Evolutionary conservation across 345 rosid genomes (phyloP).

Genomic region (Citrus sinensis): DVS_A1.0 CM039165.1:36122001-36122500

Average conservation of each 20-base stretch:
- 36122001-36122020: neutral
- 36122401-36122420: neutral
- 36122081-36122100: neutral
- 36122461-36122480: neutral
- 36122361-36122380: neutral
- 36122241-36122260: conserved; percentile 12
- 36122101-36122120: neutral
- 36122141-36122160: conserved; percentile 32
- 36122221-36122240: conserved; percentile 15
- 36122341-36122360: conserved; percentile 11
- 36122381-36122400: neutral
- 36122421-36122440: neutral
- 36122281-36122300: conserved; percentile 51
- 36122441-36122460: neutral
- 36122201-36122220: conserved; percentile 17
- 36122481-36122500: neutral
- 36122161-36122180: conserved; percentile 36
- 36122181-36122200: conserved; percentile 34
- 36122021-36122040: neutral
- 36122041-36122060: neutral
- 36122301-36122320: conserved; percentile 53
- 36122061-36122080: neutral
- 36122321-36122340: conserved; percentile 39
- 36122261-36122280: conserved; percentile 30
- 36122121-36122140: conserved; percentile 62